Evolutionary conservation across 805 yeast species (phyloP).

Genomic region (Torulaspora indica): DNA sequence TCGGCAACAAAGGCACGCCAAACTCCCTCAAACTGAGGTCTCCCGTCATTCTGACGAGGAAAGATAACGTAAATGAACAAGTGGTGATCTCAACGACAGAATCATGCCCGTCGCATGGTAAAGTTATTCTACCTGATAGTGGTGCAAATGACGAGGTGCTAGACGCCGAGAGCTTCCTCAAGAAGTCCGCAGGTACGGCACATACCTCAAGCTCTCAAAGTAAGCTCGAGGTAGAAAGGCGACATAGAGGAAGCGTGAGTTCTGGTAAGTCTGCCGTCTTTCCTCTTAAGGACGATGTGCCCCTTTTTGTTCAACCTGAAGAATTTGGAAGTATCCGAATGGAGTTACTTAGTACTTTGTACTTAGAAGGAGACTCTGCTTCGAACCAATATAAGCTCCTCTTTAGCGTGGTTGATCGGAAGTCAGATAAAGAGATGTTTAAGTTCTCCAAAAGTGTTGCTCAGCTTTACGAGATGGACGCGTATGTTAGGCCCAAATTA

Average conservation of each 20-base stretch:
- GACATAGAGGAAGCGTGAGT: constrained; percentile 12
- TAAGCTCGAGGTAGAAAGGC: constrained; percentile 7
- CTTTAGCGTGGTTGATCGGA: constrained; percentile 60
- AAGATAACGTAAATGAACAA: constrained; percentile 4
- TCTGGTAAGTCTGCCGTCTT: constrained; percentile 13
- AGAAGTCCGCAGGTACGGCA: constrained; percentile 9
- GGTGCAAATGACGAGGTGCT: background rate
- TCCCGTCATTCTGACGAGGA: constrained; percentile 22
- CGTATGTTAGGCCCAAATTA: constrained; percentile 51
- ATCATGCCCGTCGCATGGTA: constrained; percentile 4
- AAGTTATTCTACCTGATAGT: constrained; percentile 2
- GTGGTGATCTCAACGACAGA: constrained; percentile 3
- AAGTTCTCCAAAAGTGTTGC: constrained; percentile 59
- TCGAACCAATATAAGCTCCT: constrained; percentile 57
- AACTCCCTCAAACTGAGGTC: constrained; percentile 20
- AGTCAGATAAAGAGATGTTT: constrained; percentile 65
- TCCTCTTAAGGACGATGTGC: constrained; percentile 36
- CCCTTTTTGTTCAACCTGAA: constrained; percentile 54
- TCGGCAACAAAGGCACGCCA: constrained; percentile 9
- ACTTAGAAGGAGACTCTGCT: constrained; percentile 37
- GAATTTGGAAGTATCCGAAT: constrained; percentile 51
- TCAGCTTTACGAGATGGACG: constrained; percentile 59
- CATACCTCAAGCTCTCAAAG: constrained; percentile 7
- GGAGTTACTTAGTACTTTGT: constrained; percentile 47
- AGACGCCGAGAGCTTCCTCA: constrained; percentile 9